Percentiles rank a stretch among this genome's conserved stretches.
Conservation (phyloP, 2,329 filamentous ascomycete genomes). For the Nemania serpens region DNA sequence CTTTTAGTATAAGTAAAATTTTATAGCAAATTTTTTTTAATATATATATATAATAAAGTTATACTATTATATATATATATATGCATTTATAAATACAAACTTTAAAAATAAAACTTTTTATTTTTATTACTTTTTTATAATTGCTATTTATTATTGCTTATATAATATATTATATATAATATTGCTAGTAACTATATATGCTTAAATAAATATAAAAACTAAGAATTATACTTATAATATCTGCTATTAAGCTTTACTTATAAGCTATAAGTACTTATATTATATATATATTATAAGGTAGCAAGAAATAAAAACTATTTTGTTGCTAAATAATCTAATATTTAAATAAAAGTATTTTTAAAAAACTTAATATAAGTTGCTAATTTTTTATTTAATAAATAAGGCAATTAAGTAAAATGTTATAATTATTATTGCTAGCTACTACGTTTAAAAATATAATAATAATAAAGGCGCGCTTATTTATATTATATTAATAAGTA, state of each 20-base stretch:
- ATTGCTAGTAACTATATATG: background rate
- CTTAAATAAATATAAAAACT: background rate
- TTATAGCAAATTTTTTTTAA: background rate
- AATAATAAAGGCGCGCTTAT: background rate
- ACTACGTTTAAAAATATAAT: background rate
- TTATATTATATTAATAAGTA: conserved; percentile 2
- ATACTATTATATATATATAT: background rate
- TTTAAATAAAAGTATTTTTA: background rate
- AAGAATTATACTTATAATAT: background rate
- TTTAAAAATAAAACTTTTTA: too few relatives aligned
- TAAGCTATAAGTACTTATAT: background rate
- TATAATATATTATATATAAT: background rate
- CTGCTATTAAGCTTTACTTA: background rate
- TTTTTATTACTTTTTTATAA: too few relatives aligned
- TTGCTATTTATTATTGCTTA: background rate
- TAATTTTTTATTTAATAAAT: background rate
- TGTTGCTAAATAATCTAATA: conserved; percentile 2
- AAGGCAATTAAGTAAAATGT: background rate
- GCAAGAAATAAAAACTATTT: background rate
- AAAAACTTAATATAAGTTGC: background rate
- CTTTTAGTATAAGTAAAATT: background rate
- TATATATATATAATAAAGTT: background rate
- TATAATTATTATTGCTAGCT: background rate
- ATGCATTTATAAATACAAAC: background rate
- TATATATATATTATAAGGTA: conserved; percentile 2